Evolutionary conservation across 257 asterid genomes (phyloP), one percentile per base, ranked within the genome.

Genomic region (Penstemon barbatus): DNA sequence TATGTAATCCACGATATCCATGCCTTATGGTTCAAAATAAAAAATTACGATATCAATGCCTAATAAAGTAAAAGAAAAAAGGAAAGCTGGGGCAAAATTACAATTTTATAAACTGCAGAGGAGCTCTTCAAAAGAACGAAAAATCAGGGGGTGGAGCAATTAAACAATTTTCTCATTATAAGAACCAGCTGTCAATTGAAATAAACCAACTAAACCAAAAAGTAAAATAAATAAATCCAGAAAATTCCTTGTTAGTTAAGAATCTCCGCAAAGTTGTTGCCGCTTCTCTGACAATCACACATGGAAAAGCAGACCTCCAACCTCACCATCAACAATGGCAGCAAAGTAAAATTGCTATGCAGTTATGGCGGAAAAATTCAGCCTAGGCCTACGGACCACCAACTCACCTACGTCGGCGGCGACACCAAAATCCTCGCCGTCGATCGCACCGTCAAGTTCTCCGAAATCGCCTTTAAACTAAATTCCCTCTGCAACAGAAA

Each of bases 331-430:
- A 25, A 57, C 46, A 68, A 68, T 38, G 62, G 63, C 77, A 56
- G 15, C 48, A 85, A 73, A 69, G 95, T 86, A 3, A 89, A 86
- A 65, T 56, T 91, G 5, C 45, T 91, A 65, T 89, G 91, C 83
- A 89, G 96, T 55, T 89, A 87, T 44, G 97, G 96, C 0, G 98
- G 98, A 4, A 83, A 76, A 71, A 89, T 91, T 38, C 86, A 75
- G 57, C 80, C 86, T 0, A 70, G 92, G 9, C 88, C 87, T 2
- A 42, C 68, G 0, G 87, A 86, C 36, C 79, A 66, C 50, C 92
- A 87, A 25, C 96, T 91, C 61, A 18, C 77, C 12, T 91, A 91
- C 73, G 42, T 81, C 62, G 96, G 96, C 63, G 98, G 98, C 57
- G 94, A 91, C 43, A 85, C 86, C 77, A 91, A 87, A 66, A 81